These are phyloP conservation scores for Beta corolliflora DNA, from an alignment of 179 eudicot species.

Conservation along the genomic window DNA sequence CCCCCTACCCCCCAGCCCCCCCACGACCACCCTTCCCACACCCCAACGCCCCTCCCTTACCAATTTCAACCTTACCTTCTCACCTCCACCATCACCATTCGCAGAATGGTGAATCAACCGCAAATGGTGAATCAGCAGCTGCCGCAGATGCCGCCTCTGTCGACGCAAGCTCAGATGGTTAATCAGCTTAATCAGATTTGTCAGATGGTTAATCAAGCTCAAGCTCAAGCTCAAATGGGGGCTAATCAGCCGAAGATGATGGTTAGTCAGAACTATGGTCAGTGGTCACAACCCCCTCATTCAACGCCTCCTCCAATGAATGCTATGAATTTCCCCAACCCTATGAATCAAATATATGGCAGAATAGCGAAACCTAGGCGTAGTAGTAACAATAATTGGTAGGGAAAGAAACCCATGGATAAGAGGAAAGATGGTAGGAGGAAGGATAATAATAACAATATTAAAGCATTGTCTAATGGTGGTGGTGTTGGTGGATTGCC, in stretches of 20 bases:
- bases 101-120: constrained; percentile 42
- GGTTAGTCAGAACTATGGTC: constrained; percentile 48
- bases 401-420: constrained; percentile 68
- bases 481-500: constrained; percentile 20
- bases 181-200: constrained; percentile 8
- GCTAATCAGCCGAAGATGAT: constrained; percentile 40
- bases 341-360: constrained; percentile 41
- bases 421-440: constrained; percentile 48
- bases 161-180: constrained; percentile 41
- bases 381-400: constrained; percentile 48
- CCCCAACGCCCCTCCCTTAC: too few relatives aligned
- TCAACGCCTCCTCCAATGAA: constrained; percentile 41
- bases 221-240: constrained; percentile 30
- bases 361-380: constrained; percentile 40
- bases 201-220: constrained; percentile 36
- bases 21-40: too few relatives aligned
- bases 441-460: constrained; percentile 34
- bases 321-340: constrained; percentile 44
- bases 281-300: constrained; percentile 55
- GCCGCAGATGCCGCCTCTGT: constrained; percentile 36
- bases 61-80: too few relatives aligned
- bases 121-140: constrained; percentile 41
- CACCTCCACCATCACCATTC: too few relatives aligned
- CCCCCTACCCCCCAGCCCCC: too few relatives aligned
- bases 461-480: not conserved